These are phyloP conservation scores for Solanum hybrid DNA, from an alignment of 305 asterid species.

Conservation along the genomic window DNA sequence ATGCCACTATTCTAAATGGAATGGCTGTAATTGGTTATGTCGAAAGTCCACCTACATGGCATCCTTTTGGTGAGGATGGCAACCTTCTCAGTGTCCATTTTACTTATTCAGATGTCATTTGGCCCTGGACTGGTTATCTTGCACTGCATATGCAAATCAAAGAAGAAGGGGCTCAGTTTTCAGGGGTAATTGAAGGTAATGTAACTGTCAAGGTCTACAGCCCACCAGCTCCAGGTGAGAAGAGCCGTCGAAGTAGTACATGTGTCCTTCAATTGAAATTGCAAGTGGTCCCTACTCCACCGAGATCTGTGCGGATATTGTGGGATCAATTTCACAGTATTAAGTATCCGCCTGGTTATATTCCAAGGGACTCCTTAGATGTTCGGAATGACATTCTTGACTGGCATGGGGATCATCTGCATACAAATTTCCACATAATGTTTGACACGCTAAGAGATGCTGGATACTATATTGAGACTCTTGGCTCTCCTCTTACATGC, in stretches of 20 bases:
- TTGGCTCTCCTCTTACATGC: slow-evolving; percentile 96
- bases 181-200: slow-evolving; percentile 87
- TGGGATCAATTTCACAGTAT: slow-evolving; percentile 99
- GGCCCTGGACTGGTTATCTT: slow-evolving; percentile 99
- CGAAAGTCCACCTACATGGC: slow-evolving; percentile 84
- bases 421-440: slow-evolving; percentile 94
- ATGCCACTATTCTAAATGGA: slow-evolving; percentile 87
- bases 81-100: slow-evolving; percentile 84
- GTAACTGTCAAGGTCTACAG: slow-evolving; percentile 67
- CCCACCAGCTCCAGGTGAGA: slow-evolving; percentile 70
- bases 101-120: slow-evolving; percentile 79
- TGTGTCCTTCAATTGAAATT: slow-evolving; percentile 68
- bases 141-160: slow-evolving; percentile 94
- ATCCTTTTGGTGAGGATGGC: slow-evolving; percentile 75
- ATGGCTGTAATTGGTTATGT: slow-evolving; percentile 86
- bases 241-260: slow-evolving; percentile 48
- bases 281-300: slow-evolving; percentile 83
- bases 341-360: slow-evolving; percentile 97
- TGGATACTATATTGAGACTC: slow-evolving; percentile 89
- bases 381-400: slow-evolving; percentile 94
- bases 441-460: slow-evolving; percentile 87
- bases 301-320: slow-evolving; percentile 62
- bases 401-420: slow-evolving; percentile 99
- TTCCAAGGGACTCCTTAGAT: slow-evolving; percentile 93
- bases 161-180: slow-evolving; percentile 83